Conservation (phyloP, 2,329 filamentous ascomycete species). For the Fusarium praegraminearum region DNA sequence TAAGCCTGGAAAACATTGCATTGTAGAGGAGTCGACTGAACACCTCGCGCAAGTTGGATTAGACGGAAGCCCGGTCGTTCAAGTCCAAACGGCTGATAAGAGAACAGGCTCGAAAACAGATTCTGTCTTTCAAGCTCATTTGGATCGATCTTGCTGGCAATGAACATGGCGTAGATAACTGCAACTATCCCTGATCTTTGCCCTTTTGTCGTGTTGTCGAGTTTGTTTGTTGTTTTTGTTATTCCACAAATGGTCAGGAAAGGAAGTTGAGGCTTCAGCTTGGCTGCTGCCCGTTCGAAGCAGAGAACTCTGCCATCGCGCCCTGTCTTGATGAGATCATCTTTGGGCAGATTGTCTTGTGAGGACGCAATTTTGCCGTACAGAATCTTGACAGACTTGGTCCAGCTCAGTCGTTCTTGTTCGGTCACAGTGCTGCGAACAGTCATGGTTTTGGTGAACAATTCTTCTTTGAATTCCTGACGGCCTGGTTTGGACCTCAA, state of each 20-base stretch:
- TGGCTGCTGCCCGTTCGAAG: background rate
- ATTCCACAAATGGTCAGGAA: background rate
- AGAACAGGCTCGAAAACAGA: fast-evolving
- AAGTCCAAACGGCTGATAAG: background rate
- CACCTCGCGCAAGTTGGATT: fast-evolving
- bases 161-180: background rate
- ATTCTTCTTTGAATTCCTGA: background rate
- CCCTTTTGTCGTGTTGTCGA: fast-evolving
- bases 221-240: fast-evolving
- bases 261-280: background rate
- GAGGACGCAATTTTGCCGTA: slow-evolving; percentile 6
- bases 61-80: slow-evolving; percentile 8
- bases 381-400: background rate
- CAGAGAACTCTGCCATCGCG: background rate
- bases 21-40: fast-evolving
- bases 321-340: fast-evolving
- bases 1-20: background rate
- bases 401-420: background rate
- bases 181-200: background rate
- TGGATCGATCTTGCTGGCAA: background rate
- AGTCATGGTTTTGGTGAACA: background rate
- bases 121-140: fast-evolving
- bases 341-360: fast-evolving
- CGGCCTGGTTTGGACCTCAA: fast-evolving
- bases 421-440: background rate